These are phyloP conservation scores for Mucor irregularis DNA, from an alignment of 371 early-diverging fungal species.

Conservation along the genomic window DNA sequence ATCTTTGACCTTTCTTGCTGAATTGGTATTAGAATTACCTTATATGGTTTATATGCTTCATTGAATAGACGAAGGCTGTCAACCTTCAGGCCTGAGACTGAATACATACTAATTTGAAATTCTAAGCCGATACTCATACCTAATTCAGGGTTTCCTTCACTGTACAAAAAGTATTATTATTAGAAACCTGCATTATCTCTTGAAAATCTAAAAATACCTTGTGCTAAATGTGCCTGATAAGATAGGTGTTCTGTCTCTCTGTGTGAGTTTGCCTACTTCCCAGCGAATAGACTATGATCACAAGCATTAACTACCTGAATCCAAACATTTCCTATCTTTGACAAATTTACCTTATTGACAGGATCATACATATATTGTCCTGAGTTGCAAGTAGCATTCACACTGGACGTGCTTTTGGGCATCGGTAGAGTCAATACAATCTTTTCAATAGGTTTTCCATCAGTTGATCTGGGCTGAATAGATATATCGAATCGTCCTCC, in stretches of 20 bases:
- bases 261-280: conserved; percentile 67
- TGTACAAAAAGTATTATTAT: conserved; percentile 8
- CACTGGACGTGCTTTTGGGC: conserved; percentile 57
- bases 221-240: conserved; percentile 66
- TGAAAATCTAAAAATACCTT: too few species aligned
- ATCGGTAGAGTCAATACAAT: conserved; percentile 63
- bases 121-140: conserved; percentile 66
- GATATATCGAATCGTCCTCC: conserved; percentile 72
- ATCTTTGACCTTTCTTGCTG: too few species aligned
- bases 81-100: conserved; percentile 76
- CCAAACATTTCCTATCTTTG: neutral
- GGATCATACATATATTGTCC: conserved; percentile 80
- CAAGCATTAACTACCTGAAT: too few species aligned
- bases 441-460: conserved; percentile 71
- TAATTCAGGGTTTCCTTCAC: conserved; percentile 54
- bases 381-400: conserved; percentile 62
- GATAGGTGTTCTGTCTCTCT: conserved; percentile 60
- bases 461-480: conserved; percentile 64
- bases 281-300: conserved; percentile 66
- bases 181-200: neutral
- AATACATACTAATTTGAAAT: conserved; percentile 73
- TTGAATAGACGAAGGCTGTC: conserved; percentile 74
- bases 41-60: conserved; percentile 83
- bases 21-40: conserved; percentile 41
- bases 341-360: conserved; percentile 68